phyloP scores from a whole-genome alignment of 495 filamentous ascomycete species.

The Stereocaulon alpinum region DNA sequence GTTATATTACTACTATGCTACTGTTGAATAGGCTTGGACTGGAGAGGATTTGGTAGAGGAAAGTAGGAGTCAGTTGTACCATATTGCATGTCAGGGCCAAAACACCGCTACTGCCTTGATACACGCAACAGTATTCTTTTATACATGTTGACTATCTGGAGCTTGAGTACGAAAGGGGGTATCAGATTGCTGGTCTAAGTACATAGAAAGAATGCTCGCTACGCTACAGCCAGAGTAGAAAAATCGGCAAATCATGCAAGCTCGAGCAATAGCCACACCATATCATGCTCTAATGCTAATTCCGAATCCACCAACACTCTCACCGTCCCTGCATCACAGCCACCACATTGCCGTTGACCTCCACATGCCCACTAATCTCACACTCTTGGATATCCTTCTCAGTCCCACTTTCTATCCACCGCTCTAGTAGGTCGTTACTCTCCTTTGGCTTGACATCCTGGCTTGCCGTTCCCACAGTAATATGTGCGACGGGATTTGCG shows the following conservation, averaged over 20 bases:
- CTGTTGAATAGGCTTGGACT: neutral
- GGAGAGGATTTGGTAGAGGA: neutral
- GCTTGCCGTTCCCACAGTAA: constrained; percentile 75
- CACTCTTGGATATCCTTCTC: constrained; percentile 40
- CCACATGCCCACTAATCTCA: constrained; percentile 35
- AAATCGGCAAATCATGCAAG: neutral
- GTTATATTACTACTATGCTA: neutral
- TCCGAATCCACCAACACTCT: neutral
- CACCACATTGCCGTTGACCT: constrained; percentile 33
- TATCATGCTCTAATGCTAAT: neutral
- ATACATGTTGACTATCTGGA: neutral
- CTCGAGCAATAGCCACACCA: neutral
- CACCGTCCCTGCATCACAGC: constrained; percentile 33
- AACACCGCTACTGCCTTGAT: neutral
- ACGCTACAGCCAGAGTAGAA: neutral
- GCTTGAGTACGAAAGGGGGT: neutral
- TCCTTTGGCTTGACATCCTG: constrained; percentile 77
- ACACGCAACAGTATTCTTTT: neutral
- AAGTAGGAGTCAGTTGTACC: neutral
- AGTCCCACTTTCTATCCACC: constrained; percentile 50
- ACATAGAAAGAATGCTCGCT: neutral
- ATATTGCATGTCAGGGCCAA: neutral
- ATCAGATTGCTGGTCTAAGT: neutral
- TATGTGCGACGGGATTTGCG: constrained; percentile 69
- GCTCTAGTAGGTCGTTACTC: constrained; percentile 70